Evolutionary conservation across 2,329 filamentous ascomycete genomes (phyloP).

Genomic region (Claviceps citrina): DNA sequence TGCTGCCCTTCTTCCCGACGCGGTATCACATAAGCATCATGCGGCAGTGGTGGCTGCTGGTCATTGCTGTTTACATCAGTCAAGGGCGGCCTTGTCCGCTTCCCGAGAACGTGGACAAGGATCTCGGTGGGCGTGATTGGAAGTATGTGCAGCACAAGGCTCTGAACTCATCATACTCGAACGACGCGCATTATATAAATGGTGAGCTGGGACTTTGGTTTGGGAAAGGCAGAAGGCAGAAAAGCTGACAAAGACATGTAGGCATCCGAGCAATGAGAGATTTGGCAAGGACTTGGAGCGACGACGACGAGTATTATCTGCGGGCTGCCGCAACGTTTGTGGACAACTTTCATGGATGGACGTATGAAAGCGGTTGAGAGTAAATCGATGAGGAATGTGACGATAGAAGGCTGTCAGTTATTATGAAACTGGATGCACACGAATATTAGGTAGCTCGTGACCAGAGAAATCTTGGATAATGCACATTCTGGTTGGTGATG

Average conservation of each 20-base stretch:
- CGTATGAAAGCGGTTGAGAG: conserved; percentile 12
- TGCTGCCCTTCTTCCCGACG: conserved; percentile 62
- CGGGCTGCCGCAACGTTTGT: conserved; percentile 56
- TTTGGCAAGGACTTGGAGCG: conserved; percentile 59
- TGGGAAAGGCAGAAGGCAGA: background rate
- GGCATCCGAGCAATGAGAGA: conserved; percentile 61
- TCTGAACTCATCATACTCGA: conserved; percentile 48
- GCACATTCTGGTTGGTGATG: too few species aligned
- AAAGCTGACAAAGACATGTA: conserved; percentile 13
- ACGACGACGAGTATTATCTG: conserved; percentile 49
- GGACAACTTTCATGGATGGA: conserved; percentile 59
- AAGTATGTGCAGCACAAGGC: conserved; percentile 58
- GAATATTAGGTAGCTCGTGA: too few species aligned
- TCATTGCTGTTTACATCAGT: conserved; percentile 60
- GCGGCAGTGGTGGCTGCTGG: conserved; percentile 79
- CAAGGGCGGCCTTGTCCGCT: conserved; percentile 60
- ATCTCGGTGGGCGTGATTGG: conserved; percentile 57
- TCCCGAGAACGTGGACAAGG: conserved; percentile 42
- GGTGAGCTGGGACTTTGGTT: conserved; percentile 27
- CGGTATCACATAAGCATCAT: conserved; percentile 60
- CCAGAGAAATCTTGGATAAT: too few species aligned
- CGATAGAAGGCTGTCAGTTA: too few species aligned
- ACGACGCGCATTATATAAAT: conserved; percentile 77
- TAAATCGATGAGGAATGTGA: background rate
- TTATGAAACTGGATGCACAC: too few species aligned